Evolutionary conservation across 768 basidiomycete species (phyloP), one percentile per base, ranked within the genome.

Genomic region (Arthromyces matolae): DNA sequence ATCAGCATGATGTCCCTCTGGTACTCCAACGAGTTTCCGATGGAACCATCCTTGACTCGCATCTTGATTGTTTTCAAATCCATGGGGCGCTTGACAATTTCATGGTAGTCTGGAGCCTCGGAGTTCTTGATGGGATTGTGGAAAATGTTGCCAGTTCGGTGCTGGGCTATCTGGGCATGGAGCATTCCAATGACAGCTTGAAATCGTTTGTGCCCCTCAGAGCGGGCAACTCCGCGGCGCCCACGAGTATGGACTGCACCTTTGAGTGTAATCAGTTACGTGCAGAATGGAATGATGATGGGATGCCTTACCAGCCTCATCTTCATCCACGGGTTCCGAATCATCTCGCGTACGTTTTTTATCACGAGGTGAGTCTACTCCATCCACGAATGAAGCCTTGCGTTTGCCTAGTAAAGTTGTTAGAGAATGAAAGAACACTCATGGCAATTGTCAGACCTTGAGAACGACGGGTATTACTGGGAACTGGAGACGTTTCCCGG

Each of bases 11-110:
- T 79, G 57, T 96, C 95, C 53, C 92, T 75, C 61, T 94, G 88
- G 59, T 86, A 96, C 61, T 97, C 93, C 25, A 86, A 75, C 1
- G 90, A 88, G 55, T 80, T 91, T 4, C 78, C 71, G 38, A 96
- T 92, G 2, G 78, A 52, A 0, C 92, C 92, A 57, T 94, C 91
- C 58, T 87, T 89, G 48, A 95, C 82, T 53, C 78, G 80, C n/a
- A 71, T 71, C 64, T 92, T 91, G 62, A 98, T 89, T 0, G 89
- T 94, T 66, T 93, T 95, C 46, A 98, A 76, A 64, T 97, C 93
- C 81, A 94, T 94, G 2, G 95, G 92, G n/a, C 86, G 79, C 59
- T 89, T 91, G 49, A 97, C 89, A 49, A 95, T 89, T 41, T 93
- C 88, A 49, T 83, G 82, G 62, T 97, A 97, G 60, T 92, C 92